These are phyloP conservation scores for Fistulina hepatica DNA, from an alignment of 1,284 basidiomycete species.

Conservation along the genomic window DNA sequence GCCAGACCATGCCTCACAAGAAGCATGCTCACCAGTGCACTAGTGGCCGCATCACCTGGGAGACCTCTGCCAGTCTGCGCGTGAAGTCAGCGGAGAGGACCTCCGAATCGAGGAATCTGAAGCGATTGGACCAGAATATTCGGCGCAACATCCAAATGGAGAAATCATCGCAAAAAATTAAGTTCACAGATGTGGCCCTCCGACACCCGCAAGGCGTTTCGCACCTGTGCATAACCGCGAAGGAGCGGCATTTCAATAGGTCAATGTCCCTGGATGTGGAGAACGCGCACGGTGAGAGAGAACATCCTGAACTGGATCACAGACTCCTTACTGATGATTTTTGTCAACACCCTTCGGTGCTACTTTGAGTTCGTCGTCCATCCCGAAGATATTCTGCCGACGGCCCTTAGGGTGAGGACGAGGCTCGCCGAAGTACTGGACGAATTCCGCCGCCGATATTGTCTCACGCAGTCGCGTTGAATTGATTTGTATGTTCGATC, in stretches of 20 bases:
- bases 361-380: slow-evolving; percentile 72
- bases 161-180: slow-evolving; percentile 1
- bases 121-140: too few relatives aligned
- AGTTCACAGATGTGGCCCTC: background rate
- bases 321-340: slow-evolving; percentile 49
- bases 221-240: slow-evolving; percentile 60
- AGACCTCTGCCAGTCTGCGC: slow-evolving; percentile 46
- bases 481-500: slow-evolving; percentile 54
- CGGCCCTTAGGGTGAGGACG: slow-evolving; percentile 49
- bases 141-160: background rate
- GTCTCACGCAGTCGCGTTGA: slow-evolving; percentile 53
- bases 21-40: slow-evolving; percentile 63
- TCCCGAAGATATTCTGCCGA: slow-evolving; percentile 68
- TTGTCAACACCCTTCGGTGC: slow-evolving; percentile 86
- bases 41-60: slow-evolving; percentile 56
- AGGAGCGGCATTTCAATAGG: slow-evolving; percentile 72
- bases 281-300: slow-evolving; percentile 1
- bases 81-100: slow-evolving; percentile 61
- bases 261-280: slow-evolving; percentile 61
- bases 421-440: slow-evolving; percentile 61
- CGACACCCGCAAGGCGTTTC: slow-evolving; percentile 17
- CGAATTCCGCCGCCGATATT: slow-evolving; percentile 58
- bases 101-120: slow-evolving; percentile 68
- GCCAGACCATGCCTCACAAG: slow-evolving; percentile 2
- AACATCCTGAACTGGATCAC: background rate